Conservation (phyloP, 108 stramenopile species). For the Cyclostephanos invisitatus region DNA sequence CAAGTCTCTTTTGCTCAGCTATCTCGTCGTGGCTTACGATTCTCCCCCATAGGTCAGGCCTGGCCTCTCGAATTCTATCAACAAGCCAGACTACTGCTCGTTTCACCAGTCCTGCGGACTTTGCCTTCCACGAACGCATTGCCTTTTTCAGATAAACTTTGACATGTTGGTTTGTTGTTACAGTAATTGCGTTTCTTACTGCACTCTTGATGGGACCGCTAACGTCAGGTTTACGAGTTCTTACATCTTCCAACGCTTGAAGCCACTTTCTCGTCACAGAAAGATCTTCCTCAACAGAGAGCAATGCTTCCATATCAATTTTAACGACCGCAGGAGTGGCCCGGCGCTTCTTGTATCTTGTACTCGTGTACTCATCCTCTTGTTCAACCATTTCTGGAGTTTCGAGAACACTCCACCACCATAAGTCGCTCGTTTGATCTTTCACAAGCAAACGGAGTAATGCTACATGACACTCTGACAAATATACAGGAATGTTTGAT, state of each 20-base stretch:
- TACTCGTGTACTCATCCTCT: conserved; percentile 52
- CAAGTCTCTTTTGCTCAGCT: conserved; percentile 57
- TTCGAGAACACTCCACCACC: conserved; percentile 91
- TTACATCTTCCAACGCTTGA: conserved; percentile 62
- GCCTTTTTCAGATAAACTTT: conserved; percentile 77
- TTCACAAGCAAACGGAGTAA: conserved; percentile 68
- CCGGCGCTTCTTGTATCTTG: conserved; percentile 53
- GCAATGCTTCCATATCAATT: conserved; percentile 76
- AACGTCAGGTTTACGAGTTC: conserved; percentile 51
- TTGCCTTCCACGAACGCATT: conserved; percentile 59
- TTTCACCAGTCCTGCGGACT: conserved; percentile 67
- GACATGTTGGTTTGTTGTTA: conserved; percentile 71
- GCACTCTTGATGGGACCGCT: conserved; percentile 54
- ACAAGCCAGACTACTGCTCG: conserved; percentile 79
- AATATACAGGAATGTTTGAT: conserved; percentile 63
- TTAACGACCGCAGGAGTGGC: conserved; percentile 63
- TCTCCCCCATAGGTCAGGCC: conserved; percentile 69
- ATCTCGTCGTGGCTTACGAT: conserved; percentile 46
- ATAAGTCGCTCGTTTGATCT: conserved; percentile 77
- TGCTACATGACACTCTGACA: conserved; percentile 82
- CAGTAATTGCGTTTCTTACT: conserved; percentile 59
- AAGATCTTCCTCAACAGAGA: conserved; percentile 76
- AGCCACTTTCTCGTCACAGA: conserved; percentile 80
- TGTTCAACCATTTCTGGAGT: conserved; percentile 69
- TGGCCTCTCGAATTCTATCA: conserved; percentile 68